Percentiles rank a stretch among this genome's conserved stretches.
phyloP scores from a whole-genome alignment of 2,329 filamentous ascomycete genomes.

The Bipolaris oryzae region DNA sequence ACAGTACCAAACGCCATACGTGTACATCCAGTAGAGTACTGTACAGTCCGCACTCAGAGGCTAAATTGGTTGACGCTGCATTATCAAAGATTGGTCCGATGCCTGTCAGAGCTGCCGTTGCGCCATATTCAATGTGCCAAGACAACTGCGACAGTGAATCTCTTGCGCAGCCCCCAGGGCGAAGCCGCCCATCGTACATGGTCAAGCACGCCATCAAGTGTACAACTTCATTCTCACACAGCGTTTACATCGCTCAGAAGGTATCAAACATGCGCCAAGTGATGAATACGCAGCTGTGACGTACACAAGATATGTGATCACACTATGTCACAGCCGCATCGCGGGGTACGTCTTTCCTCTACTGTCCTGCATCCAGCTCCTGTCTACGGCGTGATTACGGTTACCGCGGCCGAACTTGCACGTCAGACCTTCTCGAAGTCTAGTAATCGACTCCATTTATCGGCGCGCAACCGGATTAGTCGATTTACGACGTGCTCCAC shows the following conservation, averaged over 20 bases:
- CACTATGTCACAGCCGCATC: conserved; percentile 19
- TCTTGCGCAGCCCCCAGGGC: background rate
- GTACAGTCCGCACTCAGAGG: background rate
- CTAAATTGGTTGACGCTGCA: background rate
- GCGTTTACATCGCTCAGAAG: background rate
- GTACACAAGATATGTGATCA: background rate
- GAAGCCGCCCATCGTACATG: background rate
- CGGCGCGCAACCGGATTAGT: background rate
- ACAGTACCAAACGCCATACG: background rate
- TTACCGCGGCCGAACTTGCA: background rate
- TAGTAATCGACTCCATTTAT: background rate
- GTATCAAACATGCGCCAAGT: background rate
- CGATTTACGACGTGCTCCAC: background rate
- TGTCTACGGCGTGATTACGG: background rate
- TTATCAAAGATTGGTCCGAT: background rate
- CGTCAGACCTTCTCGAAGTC: background rate
- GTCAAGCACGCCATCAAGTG: background rate
- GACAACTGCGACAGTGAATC: background rate
- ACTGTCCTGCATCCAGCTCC: conserved; percentile 1
- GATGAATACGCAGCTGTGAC: background rate
- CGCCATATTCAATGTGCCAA: background rate
- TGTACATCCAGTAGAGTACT: no score
- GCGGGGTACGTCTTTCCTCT: conserved; percentile 13
- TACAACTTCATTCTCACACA: background rate
- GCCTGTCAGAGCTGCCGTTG: background rate